Evolutionary conservation across 2,329 filamentous ascomycete species (phyloP), one percentile per base, ranked within the genome.

Genomic region (Ophiostoma piceae): DNA sequence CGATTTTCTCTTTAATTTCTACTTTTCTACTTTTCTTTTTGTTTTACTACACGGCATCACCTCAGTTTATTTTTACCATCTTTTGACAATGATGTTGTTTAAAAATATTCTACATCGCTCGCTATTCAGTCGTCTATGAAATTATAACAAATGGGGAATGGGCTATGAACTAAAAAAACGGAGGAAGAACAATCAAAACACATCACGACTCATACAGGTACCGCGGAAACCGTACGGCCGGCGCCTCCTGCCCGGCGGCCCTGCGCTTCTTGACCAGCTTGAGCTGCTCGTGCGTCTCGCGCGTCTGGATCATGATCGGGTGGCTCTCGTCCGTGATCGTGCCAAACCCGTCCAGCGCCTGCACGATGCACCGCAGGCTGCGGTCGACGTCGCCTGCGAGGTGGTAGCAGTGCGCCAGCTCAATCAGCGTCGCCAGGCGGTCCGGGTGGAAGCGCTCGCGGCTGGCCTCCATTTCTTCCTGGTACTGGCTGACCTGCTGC

Each of bases 341-440:
- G 32, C 35, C 35, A n/a, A 65, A 65, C 35, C 62, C 62, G 19
- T 65, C 62, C 7, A 41, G 35, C 35, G 35, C 62, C 19, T 5
- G 4, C 19, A 12, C 9, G 11, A 41, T 65, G 19, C 32, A n/a
- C 9, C 22, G 7, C 35, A 68, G 32, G 22, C 67, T 68, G 35
- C 8, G 19, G 22, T 19, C 51, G 9, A 43, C 19, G 2, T 43
- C 11, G 54, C 67, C 51, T 19, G 39, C 22, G 4, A 62, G 22
- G 11, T 32, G 39, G 37, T 68, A 60, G 51, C 51, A 57, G 51
- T 68, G 54, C 2, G 67, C 35, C 11, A 68, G 37, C 67, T 62
- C 67, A n/a, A 68, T 62, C 32, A 68, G 51, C 14, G 67, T 43
- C 12, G 54, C 67, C 47, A 68, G 51, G 9, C 54, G 67, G 67